Base-by-base conservation (phyloP, 495 filamentous ascomycete genomes). In the Hypomontagnella submonticulosa region DNA sequence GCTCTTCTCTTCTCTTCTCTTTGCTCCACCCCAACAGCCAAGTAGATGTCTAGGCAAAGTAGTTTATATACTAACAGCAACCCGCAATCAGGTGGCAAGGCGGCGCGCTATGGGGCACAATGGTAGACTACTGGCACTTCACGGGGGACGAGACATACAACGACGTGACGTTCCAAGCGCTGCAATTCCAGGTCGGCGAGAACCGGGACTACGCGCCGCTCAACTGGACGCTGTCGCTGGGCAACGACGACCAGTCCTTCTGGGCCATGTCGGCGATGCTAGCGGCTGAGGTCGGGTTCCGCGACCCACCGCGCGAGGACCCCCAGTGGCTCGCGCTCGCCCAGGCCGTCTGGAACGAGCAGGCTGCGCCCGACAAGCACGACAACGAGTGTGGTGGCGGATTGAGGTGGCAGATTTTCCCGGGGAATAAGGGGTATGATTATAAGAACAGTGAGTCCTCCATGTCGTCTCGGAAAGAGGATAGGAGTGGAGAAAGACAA, bases 231-330 rank as follows among this genome's bases (percentile, higher is more conserved):
- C 81, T 85, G 51, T 89, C 89, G 0, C 85, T 92, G 61, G 92
- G 92, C 34, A 96, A 96, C 67, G 92, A 95, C 70, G 92, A 96
- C 70, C 90, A 93, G 73, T 84, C 75, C 43, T 91, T 92, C 73
- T 92, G 89, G 91, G 88, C 79, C 49, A 87, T 92, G 77, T 81
- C 90, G 38, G 87, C 85, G 37, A 87, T 96, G 85, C 81, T 87
- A 32, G 88, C 90, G 7, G 87, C 91, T 33, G 90, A 94, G 73
- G 77, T 85, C 47, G 87, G 87, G 51, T 90, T 91, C 71, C 87
- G 87, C 11, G 76, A 90, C 62, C 83, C 88, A 19, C 81, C 85
- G 8, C 16, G 38, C 0, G 82, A 81, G 55, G 66, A 86, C 64
- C 88, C 84, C 19, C 87, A 88, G 59, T 92, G 88, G 89, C 79